Conservation (phyloP, 345 rosid species). For the Trapa bicornis region DNA sequence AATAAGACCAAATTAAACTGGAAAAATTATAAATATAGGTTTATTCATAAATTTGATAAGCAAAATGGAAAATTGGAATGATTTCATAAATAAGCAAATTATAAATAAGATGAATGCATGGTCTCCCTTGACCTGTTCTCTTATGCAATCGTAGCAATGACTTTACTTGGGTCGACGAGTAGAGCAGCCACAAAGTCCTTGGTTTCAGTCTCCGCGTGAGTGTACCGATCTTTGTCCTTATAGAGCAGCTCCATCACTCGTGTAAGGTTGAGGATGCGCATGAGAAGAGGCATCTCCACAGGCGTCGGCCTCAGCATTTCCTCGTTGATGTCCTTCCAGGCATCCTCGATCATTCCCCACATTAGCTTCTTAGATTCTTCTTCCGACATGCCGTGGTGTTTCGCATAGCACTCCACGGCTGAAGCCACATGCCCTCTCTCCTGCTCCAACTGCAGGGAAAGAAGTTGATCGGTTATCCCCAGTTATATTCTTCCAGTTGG, state of each 20-base stretch:
- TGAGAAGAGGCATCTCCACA: constrained; percentile 11
- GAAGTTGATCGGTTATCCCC: too few species aligned
- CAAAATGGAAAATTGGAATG: too few species aligned
- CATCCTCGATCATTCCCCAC: background rate
- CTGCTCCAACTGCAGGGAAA: constrained; percentile 6
- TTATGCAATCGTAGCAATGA: background rate
- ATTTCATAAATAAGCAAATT: too few species aligned
- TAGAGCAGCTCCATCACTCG: constrained; percentile 14
- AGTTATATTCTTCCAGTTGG: too few species aligned
- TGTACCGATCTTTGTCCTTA: constrained; percentile 13
- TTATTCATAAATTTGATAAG: too few species aligned
- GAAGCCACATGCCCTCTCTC: constrained; percentile 13
- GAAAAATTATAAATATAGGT: too few species aligned
- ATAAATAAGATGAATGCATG: too few species aligned
- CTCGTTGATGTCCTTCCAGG: constrained; percentile 21
- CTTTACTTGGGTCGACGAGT: constrained; percentile 6
- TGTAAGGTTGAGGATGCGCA: constrained; percentile 10
- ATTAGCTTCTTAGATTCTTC: constrained; percentile 8
- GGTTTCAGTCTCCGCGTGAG: background rate
- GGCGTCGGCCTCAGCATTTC: constrained; percentile 3
- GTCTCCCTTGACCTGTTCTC: background rate
- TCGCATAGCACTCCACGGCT: constrained; percentile 10
- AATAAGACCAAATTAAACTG: too few species aligned
- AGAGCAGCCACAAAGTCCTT: constrained; percentile 5
- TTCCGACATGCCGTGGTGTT: constrained; percentile 3